Evolutionary conservation across 352 stramenopile genomes (phyloP).

Genomic region (Aphanomyces astaci): DNA sequence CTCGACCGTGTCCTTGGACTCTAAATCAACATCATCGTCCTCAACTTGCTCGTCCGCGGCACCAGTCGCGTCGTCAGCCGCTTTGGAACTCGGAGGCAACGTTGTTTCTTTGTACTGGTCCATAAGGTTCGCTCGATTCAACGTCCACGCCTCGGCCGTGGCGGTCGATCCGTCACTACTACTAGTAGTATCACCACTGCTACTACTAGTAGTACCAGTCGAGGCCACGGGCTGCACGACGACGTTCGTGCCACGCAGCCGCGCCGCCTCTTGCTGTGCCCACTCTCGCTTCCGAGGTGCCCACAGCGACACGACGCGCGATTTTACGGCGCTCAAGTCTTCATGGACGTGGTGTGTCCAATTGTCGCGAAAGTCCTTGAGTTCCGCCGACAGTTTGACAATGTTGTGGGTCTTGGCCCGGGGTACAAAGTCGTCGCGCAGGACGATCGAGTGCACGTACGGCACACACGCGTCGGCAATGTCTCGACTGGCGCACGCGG

Average conservation of each 20-base stretch:
- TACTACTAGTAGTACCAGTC: background rate
- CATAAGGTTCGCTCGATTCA: constrained; percentile 12
- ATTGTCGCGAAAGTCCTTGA: constrained; percentile 74
- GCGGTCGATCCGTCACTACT: background rate
- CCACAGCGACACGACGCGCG: constrained; percentile 75
- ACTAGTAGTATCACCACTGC: too few species aligned
- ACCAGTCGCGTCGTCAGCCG: background rate
- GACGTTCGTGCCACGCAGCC: background rate
- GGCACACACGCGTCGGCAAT: constrained; percentile 64
- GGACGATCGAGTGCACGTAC: constrained; percentile 78
- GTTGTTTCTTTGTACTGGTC: constrained; percentile 18
- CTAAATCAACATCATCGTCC: background rate
- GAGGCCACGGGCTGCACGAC: background rate
- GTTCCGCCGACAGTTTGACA: constrained; percentile 57
- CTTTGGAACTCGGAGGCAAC: background rate
- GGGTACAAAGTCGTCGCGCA: constrained; percentile 80
- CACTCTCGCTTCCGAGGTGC: constrained; percentile 73
- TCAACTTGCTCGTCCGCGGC: background rate
- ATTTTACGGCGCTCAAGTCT: constrained; percentile 72
- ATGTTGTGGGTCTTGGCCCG: constrained; percentile 79
- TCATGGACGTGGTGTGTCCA: constrained; percentile 74
- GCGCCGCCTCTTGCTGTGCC: constrained; percentile 52
- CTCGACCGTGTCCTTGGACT: background rate
- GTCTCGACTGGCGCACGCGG: constrained; percentile 72
- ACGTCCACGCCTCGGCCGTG: constrained; percentile 6